Evolutionary conservation across 306 rosid species (phyloP).

Genomic region (Ziziphus jujuba): DNA sequence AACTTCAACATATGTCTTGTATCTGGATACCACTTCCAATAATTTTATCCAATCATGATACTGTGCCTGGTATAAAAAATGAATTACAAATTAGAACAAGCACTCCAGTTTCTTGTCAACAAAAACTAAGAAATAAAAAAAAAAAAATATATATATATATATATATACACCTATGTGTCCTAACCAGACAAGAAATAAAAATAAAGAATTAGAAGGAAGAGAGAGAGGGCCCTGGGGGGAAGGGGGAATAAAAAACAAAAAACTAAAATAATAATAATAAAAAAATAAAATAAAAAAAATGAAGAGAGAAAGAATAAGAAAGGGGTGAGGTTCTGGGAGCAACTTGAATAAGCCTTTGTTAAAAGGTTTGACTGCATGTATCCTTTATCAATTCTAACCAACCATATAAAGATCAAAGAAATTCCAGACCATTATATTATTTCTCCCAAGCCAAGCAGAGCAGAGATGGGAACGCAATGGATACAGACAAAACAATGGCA

Average conservation of each 20-base stretch:
- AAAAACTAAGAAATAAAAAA: neutral
- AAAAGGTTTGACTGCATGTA: too few relatives aligned
- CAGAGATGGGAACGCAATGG: neutral
- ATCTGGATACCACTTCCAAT: constrained; percentile 85
- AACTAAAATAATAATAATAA: too few relatives aligned
- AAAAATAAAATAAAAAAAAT: too few relatives aligned
- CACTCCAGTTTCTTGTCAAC: constrained; percentile 7
- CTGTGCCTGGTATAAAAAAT: constrained; percentile 55
- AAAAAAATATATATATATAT: too few relatives aligned
- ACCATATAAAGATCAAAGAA: neutral
- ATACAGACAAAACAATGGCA: neutral
- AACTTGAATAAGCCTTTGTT: neutral
- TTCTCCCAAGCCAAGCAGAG: neutral
- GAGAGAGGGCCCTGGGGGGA: too few relatives aligned
- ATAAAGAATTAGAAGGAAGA: neutral
- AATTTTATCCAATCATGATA: constrained; percentile 92
- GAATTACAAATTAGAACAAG: constrained; percentile 10
- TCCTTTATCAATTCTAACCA: too few relatives aligned
- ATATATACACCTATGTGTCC: neutral
- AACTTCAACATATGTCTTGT: constrained; percentile 73
- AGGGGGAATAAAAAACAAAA: too few relatives aligned
- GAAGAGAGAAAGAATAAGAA: neutral
- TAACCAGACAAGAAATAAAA: too few relatives aligned
- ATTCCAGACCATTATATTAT: neutral
- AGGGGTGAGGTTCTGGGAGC: neutral